Conservation (phyloP, 192 early-diverging fungal genomes). For the Paraglomus occultum region DNA sequence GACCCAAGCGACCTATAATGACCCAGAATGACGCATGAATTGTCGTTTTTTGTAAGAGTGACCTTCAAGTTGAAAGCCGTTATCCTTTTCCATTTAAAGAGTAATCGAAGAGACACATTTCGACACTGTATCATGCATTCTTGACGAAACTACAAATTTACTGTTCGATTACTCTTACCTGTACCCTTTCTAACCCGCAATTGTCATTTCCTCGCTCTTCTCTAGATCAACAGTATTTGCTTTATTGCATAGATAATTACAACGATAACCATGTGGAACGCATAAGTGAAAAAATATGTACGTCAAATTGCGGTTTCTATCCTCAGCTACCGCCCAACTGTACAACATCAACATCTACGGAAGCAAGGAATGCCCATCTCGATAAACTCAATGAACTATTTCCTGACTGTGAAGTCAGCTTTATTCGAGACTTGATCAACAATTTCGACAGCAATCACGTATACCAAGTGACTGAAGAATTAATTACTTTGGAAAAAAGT, state of each 20-base stretch:
- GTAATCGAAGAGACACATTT: not conserved
- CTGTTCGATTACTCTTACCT: not conserved
- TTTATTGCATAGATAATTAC: constrained; percentile 35
- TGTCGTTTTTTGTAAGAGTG: no score
- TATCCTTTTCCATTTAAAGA: not conserved
- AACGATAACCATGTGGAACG: constrained; percentile 34
- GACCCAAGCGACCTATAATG: no score
- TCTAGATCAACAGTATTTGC: constrained; percentile 40
- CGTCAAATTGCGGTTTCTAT: constrained; percentile 30
- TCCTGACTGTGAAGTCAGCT: constrained; percentile 38
- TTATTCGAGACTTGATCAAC: constrained; percentile 33
- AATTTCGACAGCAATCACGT: constrained; percentile 28
- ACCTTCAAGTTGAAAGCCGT: not conserved
- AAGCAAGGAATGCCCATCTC: constrained; percentile 20
- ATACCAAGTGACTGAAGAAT: constrained; percentile 22
- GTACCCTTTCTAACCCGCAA: not conserved
- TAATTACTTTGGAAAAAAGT: constrained; percentile 19
- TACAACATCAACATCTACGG: not conserved
- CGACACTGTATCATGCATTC: no score
- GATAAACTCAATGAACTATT: constrained; percentile 37
- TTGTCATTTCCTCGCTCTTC: not conserved
- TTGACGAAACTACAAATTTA: not conserved
- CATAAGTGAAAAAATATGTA: constrained; percentile 38
- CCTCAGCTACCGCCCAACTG: constrained; percentile 29
- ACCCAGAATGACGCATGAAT: no score